These are phyloP conservation scores for Amanita inopinata DNA, from an alignment of 768 basidiomycete genomes.

Conservation along the genomic window DNA sequence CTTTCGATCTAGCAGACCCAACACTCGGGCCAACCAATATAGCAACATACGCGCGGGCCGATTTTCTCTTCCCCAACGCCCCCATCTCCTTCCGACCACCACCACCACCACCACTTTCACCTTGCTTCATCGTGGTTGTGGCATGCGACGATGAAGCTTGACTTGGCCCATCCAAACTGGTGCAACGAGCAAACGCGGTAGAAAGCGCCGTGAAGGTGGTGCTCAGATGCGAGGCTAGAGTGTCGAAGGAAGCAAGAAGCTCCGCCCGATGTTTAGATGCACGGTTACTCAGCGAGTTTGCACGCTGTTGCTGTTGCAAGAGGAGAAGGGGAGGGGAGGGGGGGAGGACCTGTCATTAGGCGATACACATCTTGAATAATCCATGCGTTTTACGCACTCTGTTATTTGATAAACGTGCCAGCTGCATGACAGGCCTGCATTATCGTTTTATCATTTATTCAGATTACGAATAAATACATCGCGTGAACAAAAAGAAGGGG, in stretches of 20 bases:
- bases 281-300: constrained; percentile 30
- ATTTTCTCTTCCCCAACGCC: too few species aligned
- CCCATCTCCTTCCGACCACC: constrained; percentile 7
- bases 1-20: constrained; percentile 47
- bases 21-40: constrained; percentile 60
- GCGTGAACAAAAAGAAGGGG: too few species aligned
- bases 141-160: neutral
- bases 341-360: neutral
- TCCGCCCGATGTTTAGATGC: constrained; percentile 53
- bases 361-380: neutral
- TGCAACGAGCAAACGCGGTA: constrained; percentile 43
- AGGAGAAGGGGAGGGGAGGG: neutral
- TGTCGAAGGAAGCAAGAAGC: constrained; percentile 57
- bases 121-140: neutral
- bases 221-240: constrained; percentile 59
- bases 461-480: neutral
- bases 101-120: neutral
- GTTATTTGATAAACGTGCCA: constrained; percentile 41
- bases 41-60: constrained; percentile 40
- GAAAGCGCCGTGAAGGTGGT: constrained; percentile 71
- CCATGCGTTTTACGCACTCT: constrained; percentile 26
- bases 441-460: neutral
- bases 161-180: neutral
- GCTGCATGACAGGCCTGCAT: constrained; percentile 54
- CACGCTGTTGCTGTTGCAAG: neutral